Percentiles rank a stretch among this genome's conserved stretches.
Evolutionary conservation across 768 basidiomycete genomes (phyloP).

Genomic region (Suillus placidus): DNA sequence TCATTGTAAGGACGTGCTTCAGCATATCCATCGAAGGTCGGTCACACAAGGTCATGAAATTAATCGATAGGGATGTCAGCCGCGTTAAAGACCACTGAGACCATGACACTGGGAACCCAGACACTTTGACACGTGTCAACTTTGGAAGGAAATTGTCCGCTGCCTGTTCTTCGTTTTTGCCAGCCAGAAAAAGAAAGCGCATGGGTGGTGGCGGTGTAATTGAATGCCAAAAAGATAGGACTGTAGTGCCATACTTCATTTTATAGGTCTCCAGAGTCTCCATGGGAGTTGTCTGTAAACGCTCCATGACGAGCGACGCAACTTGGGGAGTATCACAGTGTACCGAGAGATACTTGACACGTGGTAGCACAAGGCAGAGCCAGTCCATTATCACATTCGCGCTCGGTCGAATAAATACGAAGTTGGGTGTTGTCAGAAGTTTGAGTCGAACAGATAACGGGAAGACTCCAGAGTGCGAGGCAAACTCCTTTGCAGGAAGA

Average conservation of each 20-base stretch:
- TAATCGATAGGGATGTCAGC: constrained; percentile 14
- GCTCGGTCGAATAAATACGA: neutral
- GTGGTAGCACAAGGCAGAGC: constrained; percentile 2
- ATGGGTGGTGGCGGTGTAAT: neutral
- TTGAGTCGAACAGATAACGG: constrained; percentile 11
- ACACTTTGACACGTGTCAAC: constrained; percentile 3
- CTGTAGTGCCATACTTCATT: neutral
- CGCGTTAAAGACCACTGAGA: constrained; percentile 9
- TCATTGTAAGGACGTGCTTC: neutral
- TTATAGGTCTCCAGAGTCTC: constrained; percentile 12
- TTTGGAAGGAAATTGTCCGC: neutral
- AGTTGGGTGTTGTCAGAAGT: neutral
- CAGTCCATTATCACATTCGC: neutral
- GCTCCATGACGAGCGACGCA: neutral
- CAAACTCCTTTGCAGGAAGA: neutral
- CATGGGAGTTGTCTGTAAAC: constrained; percentile 5
- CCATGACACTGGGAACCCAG: constrained; percentile 6
- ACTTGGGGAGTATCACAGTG: neutral
- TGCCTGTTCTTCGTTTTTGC: no score
- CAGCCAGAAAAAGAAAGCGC: neutral
- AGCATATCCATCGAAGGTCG: constrained; percentile 7
- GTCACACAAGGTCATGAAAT: constrained; percentile 1
- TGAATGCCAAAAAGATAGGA: neutral
- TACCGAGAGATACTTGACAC: constrained; percentile 13
- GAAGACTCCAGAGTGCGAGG: constrained; percentile 7